Base-by-base conservation (phyloP, 2,329 filamentous ascomycete species). In the Bipolaris bicolor region DNA sequence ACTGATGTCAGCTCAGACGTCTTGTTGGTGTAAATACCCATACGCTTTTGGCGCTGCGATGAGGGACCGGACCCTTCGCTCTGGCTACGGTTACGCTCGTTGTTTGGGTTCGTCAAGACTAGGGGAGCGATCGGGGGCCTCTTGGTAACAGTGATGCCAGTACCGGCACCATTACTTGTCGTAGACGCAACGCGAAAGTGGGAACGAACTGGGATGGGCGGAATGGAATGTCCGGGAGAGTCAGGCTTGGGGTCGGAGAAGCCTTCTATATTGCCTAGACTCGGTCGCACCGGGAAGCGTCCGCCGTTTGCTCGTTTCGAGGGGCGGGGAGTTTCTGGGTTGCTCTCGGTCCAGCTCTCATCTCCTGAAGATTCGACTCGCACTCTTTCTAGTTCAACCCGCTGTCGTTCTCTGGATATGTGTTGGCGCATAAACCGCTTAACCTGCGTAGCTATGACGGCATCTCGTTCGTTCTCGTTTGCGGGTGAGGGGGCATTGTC, bases 141-240 rank as follows among this genome's bases (percentile, higher is more conserved):
- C 54, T 90, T 86, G 44, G 87, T 80, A 5, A 84, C 79, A n/a
- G 43, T 22, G 4, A 45, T 54, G 24, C 55, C 55, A 20, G 31
- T 24, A 9, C 44, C 13, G 5, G 37, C 53, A 2, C 83, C 65
- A 79, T 65, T 90, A 52, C 63, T 70, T 61, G 90, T 87, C 64
- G 90, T 87, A 2, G 89, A 91, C 3, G 89, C 79, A 1, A 88
- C 88, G 29, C 93, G 87, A 65, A 91, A 91, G 73, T 97, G 92
- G 3, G 92, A 95, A 58, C 90, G 85, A 4, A 86, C 85, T 0
- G 92, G 92, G 58, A 96, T 90, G 0, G 90, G 90, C 2, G 93
- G 91, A 26, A 90, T 83, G 34, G 69, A 77, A 7, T 63, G 34
- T 3, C 63, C 62, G 6, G 67, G 67, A 13, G 67, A 69, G 10